Base-by-base conservation (phyloP, 192 early-diverging fungal species). In the Phycomyces blakesleeanus region DNA sequence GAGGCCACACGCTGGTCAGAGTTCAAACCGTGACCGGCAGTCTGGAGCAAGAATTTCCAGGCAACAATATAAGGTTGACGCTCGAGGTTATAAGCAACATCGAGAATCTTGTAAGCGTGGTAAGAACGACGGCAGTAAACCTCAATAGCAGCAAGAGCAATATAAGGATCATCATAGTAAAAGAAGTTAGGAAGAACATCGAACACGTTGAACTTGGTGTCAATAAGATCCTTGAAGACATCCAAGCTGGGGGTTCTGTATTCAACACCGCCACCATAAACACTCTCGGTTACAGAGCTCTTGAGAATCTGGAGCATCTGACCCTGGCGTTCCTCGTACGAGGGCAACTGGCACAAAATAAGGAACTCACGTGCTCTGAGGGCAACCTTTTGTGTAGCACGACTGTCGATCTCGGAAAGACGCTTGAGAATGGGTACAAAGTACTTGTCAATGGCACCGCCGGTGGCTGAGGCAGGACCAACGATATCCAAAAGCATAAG, bases 111-210 rank as follows among this genome's bases (percentile, higher is more conserved):
- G 81, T 99, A 99, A 40, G 94, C 93, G 70, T 98, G 93, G 87
- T 97, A 96, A 5, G 97, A 93, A 64, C 95, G 95, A 58, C 96
- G 86, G 57, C 93, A 91, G 71, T 99, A 99, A 14, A 95, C 93
- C 84, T 97, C 95, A 34, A 97, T 83, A 21, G 97, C 95, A 0
- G 92, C 89, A 66, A 93, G 75, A 7, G 88, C 76, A 54, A 96
- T 81, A 57, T 86, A 85, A 21, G 77, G 74, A 58, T 94, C 87
- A 34, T 80, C 73, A 69, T 98, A 89, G 76, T 93, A 94, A 74
- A 99, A 93, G 81, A 99, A 96, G 59, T 80, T 78, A 63, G 93
- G 93, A 57, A 99, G 73, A 20, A 98, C 92, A 64, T 99, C 97
- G 67, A 97, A 86, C 55, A 99, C 96, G 34, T 92, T 88, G 85